Base-by-base conservation (phyloP, 2,329 filamentous ascomycete genomes). In the Fusarium sp. region DNA sequence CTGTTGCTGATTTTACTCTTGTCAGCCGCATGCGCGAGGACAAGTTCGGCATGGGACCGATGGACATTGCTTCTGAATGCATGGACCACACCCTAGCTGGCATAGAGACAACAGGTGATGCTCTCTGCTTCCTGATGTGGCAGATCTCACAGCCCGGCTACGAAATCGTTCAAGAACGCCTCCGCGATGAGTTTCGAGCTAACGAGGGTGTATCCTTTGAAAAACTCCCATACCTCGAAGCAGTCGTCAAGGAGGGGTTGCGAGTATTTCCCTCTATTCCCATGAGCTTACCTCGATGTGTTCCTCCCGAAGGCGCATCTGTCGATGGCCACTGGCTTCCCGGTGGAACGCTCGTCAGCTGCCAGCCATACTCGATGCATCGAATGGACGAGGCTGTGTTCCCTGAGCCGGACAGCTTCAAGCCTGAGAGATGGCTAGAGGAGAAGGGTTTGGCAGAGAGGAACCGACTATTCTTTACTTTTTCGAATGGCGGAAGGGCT, bases 91-190 rank as follows among this genome's bases (percentile, higher is more conserved):
- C 67, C 33, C 46, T 65, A 1, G 73, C 73, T 1, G 73, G 73
- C 2, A 75, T 75, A 6, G 73, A 75, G 42, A 75, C 73, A 3
- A 75, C 73, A 1, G 73, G 73, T 5, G 73, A 75, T 31, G 63
- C 73, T 0, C 44, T 75, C 2, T 75, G 72, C 44, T 75, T 75
- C 31, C 35, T 74, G 20, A 67, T 74, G 66, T 75, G 71, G 66
- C 61, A 75, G 31, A 56, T 75, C 20, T 75, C 72, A 4, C 72
- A 72, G 12, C 69, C 66, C 9, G 51, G 63, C 3, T 62, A 72
- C n/a, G 46, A 38, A n/a, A 31, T 44, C 16, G 44, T 67, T 0
- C 66, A 70, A 14, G 49, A 59, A 12, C 57, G 38, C 0, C 63
- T 75, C 0, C 27, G 55, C 10, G 55, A 63, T 4, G 72, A 75